Conservation (phyloP, 2,329 filamentous ascomycete genomes). For the Aurifilum marmelostoma region DNA sequence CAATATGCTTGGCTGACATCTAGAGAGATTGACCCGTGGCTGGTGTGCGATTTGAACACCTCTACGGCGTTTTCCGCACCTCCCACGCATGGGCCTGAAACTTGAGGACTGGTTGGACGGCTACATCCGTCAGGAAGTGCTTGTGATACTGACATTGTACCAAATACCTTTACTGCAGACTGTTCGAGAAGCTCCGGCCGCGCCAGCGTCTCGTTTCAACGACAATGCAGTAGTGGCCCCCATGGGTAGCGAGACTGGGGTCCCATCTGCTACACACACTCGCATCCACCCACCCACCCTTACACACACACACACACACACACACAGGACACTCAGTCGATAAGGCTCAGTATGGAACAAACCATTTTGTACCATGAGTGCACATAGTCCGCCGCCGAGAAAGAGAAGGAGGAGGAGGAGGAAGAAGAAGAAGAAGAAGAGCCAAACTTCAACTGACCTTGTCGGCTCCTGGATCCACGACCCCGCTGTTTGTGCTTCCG, state of each 20-base stretch:
- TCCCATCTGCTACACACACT: background rate
- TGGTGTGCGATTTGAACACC: background rate
- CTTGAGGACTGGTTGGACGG: background rate
- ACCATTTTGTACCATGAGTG: background rate
- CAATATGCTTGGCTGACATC: background rate
- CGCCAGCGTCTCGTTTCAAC: background rate
- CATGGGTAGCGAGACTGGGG: constrained; percentile 1
- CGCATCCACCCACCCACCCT: no score
- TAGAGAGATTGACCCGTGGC: background rate
- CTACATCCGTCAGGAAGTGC: background rate
- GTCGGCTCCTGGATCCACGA: background rate
- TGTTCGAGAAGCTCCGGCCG: background rate
- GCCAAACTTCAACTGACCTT: background rate
- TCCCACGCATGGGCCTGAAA: background rate
- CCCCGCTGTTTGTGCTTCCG: background rate
- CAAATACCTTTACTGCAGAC: background rate
- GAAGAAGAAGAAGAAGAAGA: background rate
- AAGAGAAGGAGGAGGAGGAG: background rate
- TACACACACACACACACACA: background rate
- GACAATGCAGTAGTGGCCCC: constrained; percentile 8
- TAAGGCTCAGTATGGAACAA: background rate
- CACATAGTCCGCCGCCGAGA: background rate
- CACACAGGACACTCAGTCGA: background rate
- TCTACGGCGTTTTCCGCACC: background rate
- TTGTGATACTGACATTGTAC: constrained; percentile 1